phyloP scores from a whole-genome alignment of 1,284 basidiomycete genomes.

The Leccinum solheimii region DNA sequence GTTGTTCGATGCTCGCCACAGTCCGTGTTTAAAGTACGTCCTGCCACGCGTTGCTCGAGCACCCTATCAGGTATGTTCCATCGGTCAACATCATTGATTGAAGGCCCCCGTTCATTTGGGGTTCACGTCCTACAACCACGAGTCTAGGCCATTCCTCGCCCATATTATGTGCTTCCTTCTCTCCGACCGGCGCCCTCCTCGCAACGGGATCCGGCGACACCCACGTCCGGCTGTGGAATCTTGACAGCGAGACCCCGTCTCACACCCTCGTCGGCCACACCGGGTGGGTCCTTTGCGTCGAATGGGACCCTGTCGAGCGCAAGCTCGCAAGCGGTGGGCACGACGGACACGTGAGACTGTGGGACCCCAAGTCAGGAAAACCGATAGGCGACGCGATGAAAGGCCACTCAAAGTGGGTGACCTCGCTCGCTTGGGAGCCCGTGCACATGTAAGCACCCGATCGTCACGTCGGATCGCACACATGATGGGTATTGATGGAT shows the following conservation, averaged over 20 bases:
- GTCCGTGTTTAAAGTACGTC: conserved; percentile 93
- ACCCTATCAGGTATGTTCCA: conserved; percentile 73
- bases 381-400: too few species aligned
- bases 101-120: background rate
- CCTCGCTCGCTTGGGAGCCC: too few species aligned
- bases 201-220: conserved; percentile 97
- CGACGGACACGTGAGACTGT: too few species aligned
- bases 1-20: conserved; percentile 90
- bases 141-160: conserved; percentile 83
- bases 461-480: too few species aligned
- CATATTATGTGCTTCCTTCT: conserved; percentile 95
- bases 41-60: conserved; percentile 90
- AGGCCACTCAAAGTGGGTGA: too few species aligned
- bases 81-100: conserved; percentile 1
- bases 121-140: conserved; percentile 8
- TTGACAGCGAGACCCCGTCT: conserved; percentile 90
- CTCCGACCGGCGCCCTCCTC: conserved; percentile 86
- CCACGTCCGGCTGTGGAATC: conserved; percentile 92
- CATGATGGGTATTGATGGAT: too few species aligned
- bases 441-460: too few species aligned
- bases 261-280: conserved; percentile 60
- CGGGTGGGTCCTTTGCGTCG: too few species aligned
- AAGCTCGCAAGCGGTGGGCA: too few species aligned
- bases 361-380: too few species aligned
- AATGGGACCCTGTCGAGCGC: too few species aligned